Evolutionary conservation across 345 rosid species (phyloP).

Genomic region (Turnera subulata): DNA sequence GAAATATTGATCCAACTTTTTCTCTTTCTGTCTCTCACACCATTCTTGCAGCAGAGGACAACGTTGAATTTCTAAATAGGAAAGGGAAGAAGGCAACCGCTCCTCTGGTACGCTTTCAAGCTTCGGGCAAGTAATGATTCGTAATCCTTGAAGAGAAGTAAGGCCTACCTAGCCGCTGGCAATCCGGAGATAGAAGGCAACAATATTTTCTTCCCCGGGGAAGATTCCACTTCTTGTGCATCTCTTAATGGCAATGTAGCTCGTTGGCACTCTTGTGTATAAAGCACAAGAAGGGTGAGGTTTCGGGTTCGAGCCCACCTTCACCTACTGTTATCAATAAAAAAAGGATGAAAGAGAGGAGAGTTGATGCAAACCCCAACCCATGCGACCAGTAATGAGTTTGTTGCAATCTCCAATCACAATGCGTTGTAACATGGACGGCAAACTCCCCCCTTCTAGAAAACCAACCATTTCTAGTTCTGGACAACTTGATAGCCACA

Average conservation of each 20-base stretch:
- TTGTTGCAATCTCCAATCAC: slow-evolving; percentile 2
- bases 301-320: no score
- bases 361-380: slow-evolving; percentile 12
- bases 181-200: slow-evolving; percentile 5
- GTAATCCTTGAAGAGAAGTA: slow-evolving; percentile 11
- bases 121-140: slow-evolving; percentile 10
- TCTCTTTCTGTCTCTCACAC: not conserved
- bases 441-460: slow-evolving; percentile 15
- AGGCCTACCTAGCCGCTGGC: slow-evolving; percentile 8
- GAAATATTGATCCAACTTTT: slow-evolving; percentile 9
- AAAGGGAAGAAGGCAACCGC: slow-evolving; percentile 11
- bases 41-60: slow-evolving; percentile 9
- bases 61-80: slow-evolving; percentile 3
- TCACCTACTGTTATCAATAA: no score
- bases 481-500: slow-evolving; percentile 7
- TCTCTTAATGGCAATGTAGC: not conserved
- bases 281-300: no score
- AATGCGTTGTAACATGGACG: no score
- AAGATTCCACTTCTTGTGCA: slow-evolving; percentile 6
- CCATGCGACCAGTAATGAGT: slow-evolving; percentile 3
- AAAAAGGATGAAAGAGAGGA: slow-evolving; percentile 3
- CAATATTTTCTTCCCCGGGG: slow-evolving; percentile 11
- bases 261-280: no score
- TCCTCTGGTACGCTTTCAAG: slow-evolving; percentile 8
- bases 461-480: slow-evolving; percentile 8